These are phyloP conservation scores for Chytridium lagenaria DNA, from an alignment of 371 early-diverging fungal genomes.

Conservation along the genomic window DNA sequence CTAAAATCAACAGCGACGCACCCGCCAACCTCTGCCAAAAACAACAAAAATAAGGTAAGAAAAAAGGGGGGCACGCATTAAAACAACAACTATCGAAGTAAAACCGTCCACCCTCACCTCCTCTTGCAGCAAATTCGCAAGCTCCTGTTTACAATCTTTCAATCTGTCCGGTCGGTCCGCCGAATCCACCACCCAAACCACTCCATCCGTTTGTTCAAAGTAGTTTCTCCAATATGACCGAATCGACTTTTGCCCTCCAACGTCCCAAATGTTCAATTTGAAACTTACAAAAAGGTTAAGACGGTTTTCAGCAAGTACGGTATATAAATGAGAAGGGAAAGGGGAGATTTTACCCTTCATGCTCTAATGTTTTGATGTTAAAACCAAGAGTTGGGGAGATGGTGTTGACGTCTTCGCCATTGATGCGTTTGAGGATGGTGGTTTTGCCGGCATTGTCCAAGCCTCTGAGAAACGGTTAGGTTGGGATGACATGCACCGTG, in stretches of 20 bases:
- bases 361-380: constrained; percentile 92
- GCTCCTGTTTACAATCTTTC: constrained; percentile 79
- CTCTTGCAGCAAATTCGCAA: constrained; percentile 80
- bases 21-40: constrained; percentile 81
- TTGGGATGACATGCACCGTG: neutral
- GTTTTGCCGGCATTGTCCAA: constrained; percentile 99
- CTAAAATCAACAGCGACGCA: constrained; percentile 90
- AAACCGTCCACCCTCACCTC: constrained; percentile 77
- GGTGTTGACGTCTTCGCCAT: constrained; percentile 87
- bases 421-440: constrained; percentile 93
- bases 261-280: constrained; percentile 93
- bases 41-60: constrained; percentile 2
- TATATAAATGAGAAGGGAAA: constrained; percentile 15
- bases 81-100: neutral
- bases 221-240: constrained; percentile 99
- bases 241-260: constrained; percentile 98
- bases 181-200: constrained; percentile 99
- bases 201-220: constrained; percentile 98
- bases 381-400: constrained; percentile 98
- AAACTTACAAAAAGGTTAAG: constrained; percentile 45
- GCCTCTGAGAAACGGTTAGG: constrained; percentile 64
- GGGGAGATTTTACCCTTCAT: constrained; percentile 63
- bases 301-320: constrained; percentile 21
- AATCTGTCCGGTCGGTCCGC: constrained; percentile 81
- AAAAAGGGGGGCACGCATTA: neutral